A percentile compares a stretch with the other conserved stretches of the same genome.
These are phyloP conservation scores for Erysimum pusillum DNA, from an alignment of 441 rosid genomes.

Conservation along the genomic window DNA sequence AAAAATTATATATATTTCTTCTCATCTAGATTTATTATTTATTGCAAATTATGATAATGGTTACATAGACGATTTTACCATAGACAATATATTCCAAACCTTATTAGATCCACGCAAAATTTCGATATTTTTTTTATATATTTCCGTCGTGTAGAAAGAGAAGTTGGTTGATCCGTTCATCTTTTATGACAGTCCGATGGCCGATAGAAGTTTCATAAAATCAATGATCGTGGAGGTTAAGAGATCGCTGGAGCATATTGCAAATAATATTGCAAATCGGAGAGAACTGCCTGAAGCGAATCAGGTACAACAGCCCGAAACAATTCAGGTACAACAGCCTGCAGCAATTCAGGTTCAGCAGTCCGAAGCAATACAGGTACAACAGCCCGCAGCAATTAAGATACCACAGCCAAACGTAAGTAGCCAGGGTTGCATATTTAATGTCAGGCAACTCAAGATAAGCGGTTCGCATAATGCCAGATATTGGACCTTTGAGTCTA, in stretches of 20 bases:
- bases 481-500: constrained; percentile 25
- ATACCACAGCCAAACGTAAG: constrained; percentile 15
- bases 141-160: neutral
- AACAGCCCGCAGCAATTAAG: neutral
- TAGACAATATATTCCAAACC: too few species aligned
- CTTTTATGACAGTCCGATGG: neutral
- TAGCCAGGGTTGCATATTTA: constrained; percentile 2
- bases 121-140: too few species aligned
- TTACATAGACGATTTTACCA: too few species aligned
- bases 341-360: neutral
- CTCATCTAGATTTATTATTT: too few species aligned
- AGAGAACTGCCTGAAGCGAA: neutral
- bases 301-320: too few species aligned
- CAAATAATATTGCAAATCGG: neutral
- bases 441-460: constrained; percentile 17
- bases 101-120: too few species aligned
- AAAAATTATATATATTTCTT: too few species aligned
- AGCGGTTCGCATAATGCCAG: neutral
- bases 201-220: neutral
- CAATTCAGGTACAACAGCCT: neutral
- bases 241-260: neutral
- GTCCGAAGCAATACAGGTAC: neutral
- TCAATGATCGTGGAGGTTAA: neutral
- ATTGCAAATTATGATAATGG: too few species aligned
- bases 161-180: neutral